phyloP scores from a whole-genome alignment of 164 flowering plant genomes.

The Kingdonia uniflora region DNA sequence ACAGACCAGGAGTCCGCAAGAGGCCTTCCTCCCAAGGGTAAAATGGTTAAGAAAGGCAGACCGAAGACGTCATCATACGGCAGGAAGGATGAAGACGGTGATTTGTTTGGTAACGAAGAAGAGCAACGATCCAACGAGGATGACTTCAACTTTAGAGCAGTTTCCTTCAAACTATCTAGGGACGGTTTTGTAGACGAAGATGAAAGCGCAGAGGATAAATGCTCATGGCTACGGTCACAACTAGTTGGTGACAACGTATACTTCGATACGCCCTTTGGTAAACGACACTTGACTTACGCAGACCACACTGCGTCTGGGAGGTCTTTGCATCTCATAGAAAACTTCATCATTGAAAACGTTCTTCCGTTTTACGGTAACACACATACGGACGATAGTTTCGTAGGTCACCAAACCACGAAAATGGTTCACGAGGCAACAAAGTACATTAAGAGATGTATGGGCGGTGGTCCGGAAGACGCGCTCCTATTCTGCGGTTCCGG shows the following conservation, averaged over 20 bases:
- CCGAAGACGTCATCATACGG: too few relatives aligned
- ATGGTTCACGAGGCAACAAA: conserved; percentile 16
- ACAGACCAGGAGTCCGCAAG: too few relatives aligned
- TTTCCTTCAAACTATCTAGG: background rate
- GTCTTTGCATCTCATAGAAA: conserved; percentile 12
- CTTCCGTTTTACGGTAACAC: conserved; percentile 20
- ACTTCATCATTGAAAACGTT: conserved; percentile 8
- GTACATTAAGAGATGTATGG: conserved; percentile 23
- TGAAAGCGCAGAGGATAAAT: background rate
- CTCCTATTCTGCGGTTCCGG: conserved; percentile 21
- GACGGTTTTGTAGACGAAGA: background rate
- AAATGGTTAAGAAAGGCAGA: too few relatives aligned
- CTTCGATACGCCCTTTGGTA: background rate
- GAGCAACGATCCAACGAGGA: too few relatives aligned
- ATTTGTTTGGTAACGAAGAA: too few relatives aligned
- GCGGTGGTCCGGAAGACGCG: conserved; percentile 14
- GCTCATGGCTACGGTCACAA: background rate
- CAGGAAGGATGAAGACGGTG: too few relatives aligned
- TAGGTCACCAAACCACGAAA: conserved; percentile 17
- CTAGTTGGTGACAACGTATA: background rate
- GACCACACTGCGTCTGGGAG: conserved; percentile 8
- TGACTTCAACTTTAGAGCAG: background rate
- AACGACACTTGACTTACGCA: background rate
- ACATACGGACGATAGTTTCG: conserved; percentile 18
- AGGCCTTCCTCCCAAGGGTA: too few relatives aligned